Evolutionary conservation across 2,329 filamentous ascomycete genomes (phyloP).

Genomic region (Ascochyta lentis): DNA sequence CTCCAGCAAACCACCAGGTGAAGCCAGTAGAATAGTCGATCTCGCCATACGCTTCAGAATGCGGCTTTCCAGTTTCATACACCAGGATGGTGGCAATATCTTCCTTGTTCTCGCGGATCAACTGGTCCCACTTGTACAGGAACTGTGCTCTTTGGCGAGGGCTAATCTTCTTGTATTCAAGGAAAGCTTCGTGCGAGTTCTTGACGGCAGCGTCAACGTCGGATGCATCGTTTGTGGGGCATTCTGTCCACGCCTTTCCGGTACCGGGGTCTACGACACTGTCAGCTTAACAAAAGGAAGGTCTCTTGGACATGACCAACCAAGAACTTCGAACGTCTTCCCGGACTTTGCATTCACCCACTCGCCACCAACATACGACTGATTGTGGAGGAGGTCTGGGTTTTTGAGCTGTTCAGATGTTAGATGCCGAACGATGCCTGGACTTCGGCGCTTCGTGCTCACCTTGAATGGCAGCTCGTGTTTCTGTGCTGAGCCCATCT

Average conservation of each 20-base stretch:
- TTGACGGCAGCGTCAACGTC: slow-evolving; percentile 69
- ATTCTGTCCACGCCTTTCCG: slow-evolving; percentile 57
- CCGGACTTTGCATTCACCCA: slow-evolving; percentile 64
- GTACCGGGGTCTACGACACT: slow-evolving; percentile 56
- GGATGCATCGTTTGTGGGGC: slow-evolving; percentile 57
- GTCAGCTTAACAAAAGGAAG: slow-evolving; percentile 16
- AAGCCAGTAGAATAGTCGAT: slow-evolving; percentile 62
- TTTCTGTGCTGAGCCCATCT: slow-evolving; percentile 36
- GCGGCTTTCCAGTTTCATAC: slow-evolving; percentile 64
- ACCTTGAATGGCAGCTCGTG: slow-evolving; percentile 55
- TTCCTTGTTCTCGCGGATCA: slow-evolving; percentile 67
- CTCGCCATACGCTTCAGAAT: slow-evolving; percentile 60
- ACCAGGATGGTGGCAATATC: slow-evolving; percentile 69
- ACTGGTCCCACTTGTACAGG: slow-evolving; percentile 68
- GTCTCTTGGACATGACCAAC: slow-evolving; percentile 38
- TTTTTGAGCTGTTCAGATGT: slow-evolving; percentile 57
- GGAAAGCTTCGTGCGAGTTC: slow-evolving; percentile 66
- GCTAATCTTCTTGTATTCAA: slow-evolving; percentile 65
- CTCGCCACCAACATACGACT: slow-evolving; percentile 61
- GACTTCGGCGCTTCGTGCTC: background rate
- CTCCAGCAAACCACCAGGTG: slow-evolving; percentile 65
- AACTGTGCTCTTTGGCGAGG: slow-evolving; percentile 67
- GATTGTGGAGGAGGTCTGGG: slow-evolving; percentile 60
- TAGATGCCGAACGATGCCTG: background rate
- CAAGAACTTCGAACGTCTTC: slow-evolving; percentile 64